Base-by-base conservation (phyloP, 805 yeast genomes). In the Wickerhamiella alocasiicola region DNA sequence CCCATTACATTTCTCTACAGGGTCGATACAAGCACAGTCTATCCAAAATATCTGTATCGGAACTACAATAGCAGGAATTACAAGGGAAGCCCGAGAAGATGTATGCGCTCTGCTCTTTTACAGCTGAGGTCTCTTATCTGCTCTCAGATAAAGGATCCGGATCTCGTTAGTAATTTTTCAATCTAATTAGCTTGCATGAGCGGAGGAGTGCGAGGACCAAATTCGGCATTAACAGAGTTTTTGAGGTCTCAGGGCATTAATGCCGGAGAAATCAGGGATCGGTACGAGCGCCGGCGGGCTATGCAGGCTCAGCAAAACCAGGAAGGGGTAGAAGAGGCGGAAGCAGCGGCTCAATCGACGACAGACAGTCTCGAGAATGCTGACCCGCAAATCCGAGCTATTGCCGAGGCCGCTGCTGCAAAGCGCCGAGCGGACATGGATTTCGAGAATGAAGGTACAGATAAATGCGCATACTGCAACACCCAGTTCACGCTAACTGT, bases 141-240 rank as follows among this genome's bases (percentile, higher is more conserved):
- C 11, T 7, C 26, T 7, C 7, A 23, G 7, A 11, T 23, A 23
- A 23, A 23, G 11, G 7, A 23, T 23, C 7, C 11, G 11, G 11
- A 23, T 7, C 26, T 23, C 26, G 26, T 7, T 23, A 23, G 26
- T 23, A 7, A 23, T 23, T 23, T 23, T 23, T 23, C 26, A 23
- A 23, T 23, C 11, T 23, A 23, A 11, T 13, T 27, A 13, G 6
- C 15, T n/a, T 27, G 15, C 16, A 50, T 50, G 55, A 44, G 53
- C 9, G 41, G 48, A n/a, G n/a, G n/a, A 3, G 56, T 56, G 2
- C 94, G 33, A 3, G 59, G 60, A 1, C 60, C 60, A 7, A 83
- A 82, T 63, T 79, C 93, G 49, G 96, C 96, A 0, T 65, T 87
- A 49, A 87, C 95, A 0, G 91, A 81, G 59, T 87, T 87, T 53